These are phyloP conservation scores for Aspergillus sp. DNA, from an alignment of 2,329 filamentous ascomycete species.

Conservation along the genomic window DNA sequence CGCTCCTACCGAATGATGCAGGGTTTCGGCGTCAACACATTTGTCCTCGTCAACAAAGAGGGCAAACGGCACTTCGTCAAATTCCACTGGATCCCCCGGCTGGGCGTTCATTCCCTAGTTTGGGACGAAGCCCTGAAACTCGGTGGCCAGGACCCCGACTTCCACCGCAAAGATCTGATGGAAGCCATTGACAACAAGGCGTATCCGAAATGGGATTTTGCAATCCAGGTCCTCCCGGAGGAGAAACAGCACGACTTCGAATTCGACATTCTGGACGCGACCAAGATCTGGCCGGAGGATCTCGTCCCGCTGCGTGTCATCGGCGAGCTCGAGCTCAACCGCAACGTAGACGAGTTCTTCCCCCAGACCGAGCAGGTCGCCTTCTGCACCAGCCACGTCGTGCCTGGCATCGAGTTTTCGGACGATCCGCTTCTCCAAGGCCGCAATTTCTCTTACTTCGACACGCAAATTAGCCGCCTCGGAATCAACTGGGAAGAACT, in stretches of 20 bases:
- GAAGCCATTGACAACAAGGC: slow-evolving; percentile 65
- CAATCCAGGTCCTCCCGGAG: slow-evolving; percentile 69
- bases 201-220: slow-evolving; percentile 71
- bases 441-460: slow-evolving; percentile 55
- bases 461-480: slow-evolving; percentile 54
- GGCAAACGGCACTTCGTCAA: slow-evolving; percentile 29
- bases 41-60: slow-evolving; percentile 21
- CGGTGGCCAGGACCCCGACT: slow-evolving; percentile 66
- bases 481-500: slow-evolving; percentile 69
- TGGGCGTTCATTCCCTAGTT: slow-evolving; percentile 26
- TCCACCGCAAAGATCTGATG: slow-evolving; percentile 67
- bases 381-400: slow-evolving; percentile 71
- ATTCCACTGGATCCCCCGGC: slow-evolving; percentile 25
- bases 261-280: slow-evolving; percentile 76
- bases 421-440: slow-evolving; percentile 67
- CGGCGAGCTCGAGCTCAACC: slow-evolving; percentile 69
- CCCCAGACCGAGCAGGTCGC: slow-evolving; percentile 73
- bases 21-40: slow-evolving; percentile 30
- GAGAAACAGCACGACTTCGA: slow-evolving; percentile 66
- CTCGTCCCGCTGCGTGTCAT: slow-evolving; percentile 66
- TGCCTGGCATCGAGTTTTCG: slow-evolving; percentile 68
- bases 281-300: slow-evolving; percentile 79
- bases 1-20: slow-evolving; percentile 29
- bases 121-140: slow-evolving; percentile 67
- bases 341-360: slow-evolving; percentile 73